phyloP scores from a whole-genome alignment of 441 rosid genomes.

The Jatropha multifida region DNA sequence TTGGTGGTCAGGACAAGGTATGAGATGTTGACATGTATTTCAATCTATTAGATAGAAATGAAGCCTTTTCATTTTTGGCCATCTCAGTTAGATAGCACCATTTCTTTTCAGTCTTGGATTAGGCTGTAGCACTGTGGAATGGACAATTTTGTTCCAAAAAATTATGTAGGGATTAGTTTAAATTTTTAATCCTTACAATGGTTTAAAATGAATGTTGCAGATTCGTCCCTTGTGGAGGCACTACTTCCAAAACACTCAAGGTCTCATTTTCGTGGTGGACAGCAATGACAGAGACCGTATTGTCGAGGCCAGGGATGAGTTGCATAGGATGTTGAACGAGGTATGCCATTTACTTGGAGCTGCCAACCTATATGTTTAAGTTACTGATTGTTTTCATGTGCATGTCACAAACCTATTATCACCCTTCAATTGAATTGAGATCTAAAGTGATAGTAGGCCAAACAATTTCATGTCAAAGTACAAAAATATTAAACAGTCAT shows the following conservation, averaged over 20 bases:
- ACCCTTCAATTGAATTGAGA: not conserved
- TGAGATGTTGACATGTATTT: not conserved
- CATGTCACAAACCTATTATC: too few species aligned
- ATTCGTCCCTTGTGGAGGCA: constrained; percentile 92
- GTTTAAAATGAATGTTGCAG: constrained; percentile 32
- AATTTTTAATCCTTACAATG: not conserved
- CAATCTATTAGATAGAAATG: not conserved
- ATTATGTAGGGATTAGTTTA: not conserved
- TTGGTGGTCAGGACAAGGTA: constrained; percentile 94
- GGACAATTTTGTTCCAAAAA: not conserved
- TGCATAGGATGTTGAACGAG: constrained; percentile 86
- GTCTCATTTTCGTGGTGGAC: constrained; percentile 85
- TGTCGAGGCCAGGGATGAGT: constrained; percentile 85
- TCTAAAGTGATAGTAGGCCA: not conserved
- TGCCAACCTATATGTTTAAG: not conserved
- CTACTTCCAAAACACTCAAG: constrained; percentile 83
- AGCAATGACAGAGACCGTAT: constrained; percentile 84
- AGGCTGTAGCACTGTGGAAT: not conserved
- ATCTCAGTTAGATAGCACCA: not conserved
- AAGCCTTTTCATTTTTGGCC: not conserved
- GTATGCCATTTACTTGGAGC: constrained; percentile 32
- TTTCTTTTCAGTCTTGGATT: not conserved
- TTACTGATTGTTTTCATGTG: not conserved
- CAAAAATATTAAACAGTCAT: not conserved
- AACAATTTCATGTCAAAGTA: not conserved